Conservation (phyloP, 1,139 yeast genomes). For the Casaregolazyma lundiana region DNA sequence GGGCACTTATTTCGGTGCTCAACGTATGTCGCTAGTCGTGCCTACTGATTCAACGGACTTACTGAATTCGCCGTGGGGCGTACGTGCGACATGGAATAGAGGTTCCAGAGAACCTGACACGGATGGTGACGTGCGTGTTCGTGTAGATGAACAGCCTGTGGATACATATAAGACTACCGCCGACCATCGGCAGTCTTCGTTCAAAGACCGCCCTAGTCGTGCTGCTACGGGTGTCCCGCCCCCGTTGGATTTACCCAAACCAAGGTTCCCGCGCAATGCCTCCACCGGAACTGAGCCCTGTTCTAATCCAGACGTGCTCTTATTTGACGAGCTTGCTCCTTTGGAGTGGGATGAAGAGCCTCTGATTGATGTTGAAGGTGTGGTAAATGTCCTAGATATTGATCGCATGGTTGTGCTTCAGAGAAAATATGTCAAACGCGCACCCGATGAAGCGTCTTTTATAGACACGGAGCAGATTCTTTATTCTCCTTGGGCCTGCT, state of each 20-base stretch:
- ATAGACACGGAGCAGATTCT: slow-evolving; percentile 31
- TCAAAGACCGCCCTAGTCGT: neutral
- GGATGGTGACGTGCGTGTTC: neutral
- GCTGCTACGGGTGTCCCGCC: neutral
- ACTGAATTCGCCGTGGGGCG: slow-evolving; percentile 35
- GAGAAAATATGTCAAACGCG: slow-evolving; percentile 23
- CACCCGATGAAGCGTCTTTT: slow-evolving; percentile 8
- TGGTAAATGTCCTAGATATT: slow-evolving; percentile 28
- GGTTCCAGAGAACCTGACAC: too few relatives aligned
- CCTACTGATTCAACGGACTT: slow-evolving; percentile 35
- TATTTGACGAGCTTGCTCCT: slow-evolving; percentile 27
- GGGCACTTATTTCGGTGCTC: slow-evolving; percentile 28
- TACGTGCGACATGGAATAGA: slow-evolving; percentile 32
- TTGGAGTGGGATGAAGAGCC: slow-evolving; percentile 33
- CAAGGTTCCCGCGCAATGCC: too few relatives aligned
- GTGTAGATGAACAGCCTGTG: neutral
- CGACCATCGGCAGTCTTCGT: neutral
- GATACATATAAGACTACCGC: neutral
- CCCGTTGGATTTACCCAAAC: neutral
- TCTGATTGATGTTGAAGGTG: slow-evolving; percentile 30
- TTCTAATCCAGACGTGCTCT: slow-evolving; percentile 8
- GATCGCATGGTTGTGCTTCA: slow-evolving; percentile 29
- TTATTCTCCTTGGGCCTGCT: slow-evolving; percentile 32
- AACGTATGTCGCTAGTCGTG: slow-evolving; percentile 28
- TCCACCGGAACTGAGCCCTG: too few relatives aligned